These are phyloP conservation scores for Tephrocybe rancida DNA, from an alignment of 768 basidiomycete genomes.

Conservation along the genomic window DNA sequence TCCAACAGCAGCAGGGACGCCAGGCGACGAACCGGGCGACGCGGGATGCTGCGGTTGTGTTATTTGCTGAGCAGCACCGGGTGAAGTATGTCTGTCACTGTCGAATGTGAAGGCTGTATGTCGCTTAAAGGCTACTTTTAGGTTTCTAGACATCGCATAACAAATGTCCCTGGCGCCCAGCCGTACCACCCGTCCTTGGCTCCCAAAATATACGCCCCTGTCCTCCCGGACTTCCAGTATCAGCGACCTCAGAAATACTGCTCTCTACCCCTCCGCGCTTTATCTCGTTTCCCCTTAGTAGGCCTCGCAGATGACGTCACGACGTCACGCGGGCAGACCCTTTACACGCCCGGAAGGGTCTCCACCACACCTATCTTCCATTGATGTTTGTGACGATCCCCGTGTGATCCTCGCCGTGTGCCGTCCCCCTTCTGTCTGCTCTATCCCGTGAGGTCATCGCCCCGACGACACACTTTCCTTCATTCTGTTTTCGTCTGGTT, in stretches of 20 bases:
- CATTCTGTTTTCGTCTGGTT: no score
- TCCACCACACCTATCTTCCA: background rate
- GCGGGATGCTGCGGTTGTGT: constrained; percentile 22
- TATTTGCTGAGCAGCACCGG: constrained; percentile 15
- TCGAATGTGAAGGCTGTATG: no score
- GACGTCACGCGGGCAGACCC: background rate
- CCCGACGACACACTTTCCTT: no score
- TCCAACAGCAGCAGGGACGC: background rate
- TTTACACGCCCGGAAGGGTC: background rate
- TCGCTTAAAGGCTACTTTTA: no score
- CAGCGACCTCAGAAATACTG: background rate
- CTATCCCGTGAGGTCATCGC: no score
- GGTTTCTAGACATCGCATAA: no score
- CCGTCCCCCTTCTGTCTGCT: no score
- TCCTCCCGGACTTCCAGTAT: background rate
- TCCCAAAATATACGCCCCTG: background rate
- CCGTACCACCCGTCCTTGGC: no score
- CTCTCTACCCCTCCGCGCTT: background rate
- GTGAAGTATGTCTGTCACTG: no score
- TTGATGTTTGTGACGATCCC: no score
- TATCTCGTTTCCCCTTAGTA: background rate
- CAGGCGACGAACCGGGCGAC: constrained; percentile 6
- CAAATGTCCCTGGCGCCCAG: no score
- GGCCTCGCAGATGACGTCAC: background rate
- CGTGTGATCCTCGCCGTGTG: no score